Conservation (phyloP, 2,329 filamentous ascomycete genomes). For the Aspergillus brunneoviolaceus region DNA sequence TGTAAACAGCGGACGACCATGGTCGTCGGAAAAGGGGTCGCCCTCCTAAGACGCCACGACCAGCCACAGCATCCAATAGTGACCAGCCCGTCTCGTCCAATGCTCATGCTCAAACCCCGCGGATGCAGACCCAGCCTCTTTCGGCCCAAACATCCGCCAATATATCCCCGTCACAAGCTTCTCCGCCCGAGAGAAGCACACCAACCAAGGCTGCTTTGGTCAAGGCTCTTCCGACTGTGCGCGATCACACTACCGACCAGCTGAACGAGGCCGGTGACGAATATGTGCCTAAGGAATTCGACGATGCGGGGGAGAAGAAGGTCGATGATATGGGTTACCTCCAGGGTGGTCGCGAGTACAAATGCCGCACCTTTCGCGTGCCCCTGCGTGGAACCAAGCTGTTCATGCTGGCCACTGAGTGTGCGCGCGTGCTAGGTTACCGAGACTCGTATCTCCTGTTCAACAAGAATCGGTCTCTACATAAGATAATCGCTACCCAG, state of each 20-base stretch:
- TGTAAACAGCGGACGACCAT: conserved; percentile 35
- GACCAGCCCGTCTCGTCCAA: conserved; percentile 33
- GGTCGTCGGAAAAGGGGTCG: conserved; percentile 51
- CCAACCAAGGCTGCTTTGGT: conserved; percentile 75
- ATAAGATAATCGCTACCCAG: conserved; percentile 96
- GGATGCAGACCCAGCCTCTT: conserved; percentile 40
- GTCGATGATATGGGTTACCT: conserved; percentile 80
- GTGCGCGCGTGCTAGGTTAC: conserved; percentile 88
- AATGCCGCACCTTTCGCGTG: conserved; percentile 89
- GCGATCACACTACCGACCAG: conserved; percentile 96
- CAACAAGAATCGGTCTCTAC: conserved; percentile 96
- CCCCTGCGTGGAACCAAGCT: conserved; percentile 88
- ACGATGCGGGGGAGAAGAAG: conserved; percentile 93
- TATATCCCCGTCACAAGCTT: conserved; percentile 58
- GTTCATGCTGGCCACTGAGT: conserved; percentile 98
- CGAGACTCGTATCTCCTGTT: conserved; percentile 97
- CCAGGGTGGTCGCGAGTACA: conserved; percentile 79
- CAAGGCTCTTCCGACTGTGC: conserved; percentile 91
- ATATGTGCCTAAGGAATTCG: conserved; percentile 89
- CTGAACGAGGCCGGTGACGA: conserved; percentile 86
- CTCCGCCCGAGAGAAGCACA: conserved; percentile 70
- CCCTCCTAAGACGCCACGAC: conserved; percentile 49
- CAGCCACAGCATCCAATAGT: conserved; percentile 32
- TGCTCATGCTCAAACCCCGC: conserved; percentile 41
- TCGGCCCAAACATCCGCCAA: conserved; percentile 31